Conservation (phyloP, 495 filamentous ascomycete genomes). For the Penicillium cinerascens region DNA sequence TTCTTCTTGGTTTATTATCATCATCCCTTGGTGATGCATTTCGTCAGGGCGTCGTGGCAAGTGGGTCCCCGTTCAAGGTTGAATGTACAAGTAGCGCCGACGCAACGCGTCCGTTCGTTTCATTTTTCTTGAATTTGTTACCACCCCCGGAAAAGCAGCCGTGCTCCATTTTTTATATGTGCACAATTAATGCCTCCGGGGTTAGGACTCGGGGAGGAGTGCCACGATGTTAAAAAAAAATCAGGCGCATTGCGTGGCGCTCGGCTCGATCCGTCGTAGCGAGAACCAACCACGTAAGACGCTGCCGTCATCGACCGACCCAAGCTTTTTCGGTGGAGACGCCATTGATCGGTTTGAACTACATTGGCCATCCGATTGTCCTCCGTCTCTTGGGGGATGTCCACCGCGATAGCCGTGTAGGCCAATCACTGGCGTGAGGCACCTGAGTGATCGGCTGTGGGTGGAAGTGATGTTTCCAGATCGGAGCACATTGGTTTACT, state of each 20-base stretch:
- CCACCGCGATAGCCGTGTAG: not conserved
- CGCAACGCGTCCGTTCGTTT: not conserved
- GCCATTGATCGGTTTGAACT: not conserved
- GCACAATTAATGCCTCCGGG: not conserved
- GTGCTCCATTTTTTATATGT: not conserved
- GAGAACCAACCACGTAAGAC: conserved; percentile 23
- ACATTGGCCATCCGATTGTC: not conserved
- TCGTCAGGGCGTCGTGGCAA: conserved; percentile 7
- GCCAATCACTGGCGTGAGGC: conserved; percentile 10
- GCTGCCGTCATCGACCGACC: conserved; percentile 23
- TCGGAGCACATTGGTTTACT: conserved; percentile 11
- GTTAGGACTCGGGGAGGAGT: not conserved
- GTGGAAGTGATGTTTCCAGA: conserved; percentile 8
- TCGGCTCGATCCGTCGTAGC: conserved; percentile 16
- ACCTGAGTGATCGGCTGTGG: conserved; percentile 6
- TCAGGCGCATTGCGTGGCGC: conserved; percentile 15
- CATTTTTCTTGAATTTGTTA: not conserved
- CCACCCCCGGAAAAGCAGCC: not conserved
- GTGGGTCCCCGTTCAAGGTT: not conserved
- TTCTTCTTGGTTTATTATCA: too few species aligned
- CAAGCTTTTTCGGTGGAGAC: conserved; percentile 19
- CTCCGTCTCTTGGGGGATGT: not conserved
- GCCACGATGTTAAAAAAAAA: not conserved
- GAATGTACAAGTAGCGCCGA: not conserved
- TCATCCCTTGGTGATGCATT: not conserved